These are phyloP conservation scores for Articulospora tetracladia DNA, from an alignment of 495 filamentous ascomycete genomes.

Conservation along the genomic window DNA sequence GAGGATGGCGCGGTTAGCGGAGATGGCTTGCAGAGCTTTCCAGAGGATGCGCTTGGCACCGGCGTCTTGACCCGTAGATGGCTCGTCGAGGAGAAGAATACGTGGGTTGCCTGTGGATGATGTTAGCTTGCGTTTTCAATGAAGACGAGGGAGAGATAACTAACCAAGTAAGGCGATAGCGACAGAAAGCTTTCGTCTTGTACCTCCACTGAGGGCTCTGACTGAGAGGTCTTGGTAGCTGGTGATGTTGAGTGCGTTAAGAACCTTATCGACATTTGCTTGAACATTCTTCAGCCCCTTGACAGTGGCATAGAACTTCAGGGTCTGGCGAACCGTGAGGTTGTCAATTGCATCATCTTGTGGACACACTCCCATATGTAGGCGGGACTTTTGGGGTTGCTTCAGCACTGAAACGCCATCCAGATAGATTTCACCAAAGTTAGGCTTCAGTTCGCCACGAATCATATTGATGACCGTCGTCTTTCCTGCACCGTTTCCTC, in stretches of 20 bases:
- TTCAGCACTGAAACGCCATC: slow-evolving; percentile 18
- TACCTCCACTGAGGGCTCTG: slow-evolving; percentile 42
- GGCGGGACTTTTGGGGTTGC: slow-evolving; percentile 16
- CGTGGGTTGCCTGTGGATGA: slow-evolving; percentile 38
- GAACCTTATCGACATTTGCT: slow-evolving; percentile 36
- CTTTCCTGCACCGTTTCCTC: slow-evolving; percentile 28
- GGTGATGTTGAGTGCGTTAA: slow-evolving; percentile 28
- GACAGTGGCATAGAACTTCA: slow-evolving; percentile 45
- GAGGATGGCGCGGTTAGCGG: slow-evolving; percentile 32
- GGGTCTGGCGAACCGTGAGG: slow-evolving; percentile 41
- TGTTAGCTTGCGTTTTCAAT: background rate
- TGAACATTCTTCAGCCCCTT: slow-evolving; percentile 40
- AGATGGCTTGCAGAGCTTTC: slow-evolving; percentile 34
- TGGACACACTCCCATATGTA: slow-evolving; percentile 23
- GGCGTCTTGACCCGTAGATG: slow-evolving; percentile 44
- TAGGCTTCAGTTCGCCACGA: slow-evolving; percentile 21
- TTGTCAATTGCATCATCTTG: slow-evolving; percentile 36
- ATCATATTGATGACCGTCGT: slow-evolving; percentile 26
- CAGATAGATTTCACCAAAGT: slow-evolving; percentile 19
- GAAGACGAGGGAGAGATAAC: background rate
- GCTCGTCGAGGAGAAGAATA: slow-evolving; percentile 47
- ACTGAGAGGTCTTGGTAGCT: slow-evolving; percentile 35
- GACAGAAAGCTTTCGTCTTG: slow-evolving; percentile 45
- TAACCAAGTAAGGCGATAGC: slow-evolving; percentile 35
- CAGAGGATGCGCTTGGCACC: slow-evolving; percentile 45